A percentile compares a stretch with the other conserved stretches of the same genome.
phyloP scores from a whole-genome alignment of 2,329 filamentous ascomycete species.

The Botrytis deweyae region DNA sequence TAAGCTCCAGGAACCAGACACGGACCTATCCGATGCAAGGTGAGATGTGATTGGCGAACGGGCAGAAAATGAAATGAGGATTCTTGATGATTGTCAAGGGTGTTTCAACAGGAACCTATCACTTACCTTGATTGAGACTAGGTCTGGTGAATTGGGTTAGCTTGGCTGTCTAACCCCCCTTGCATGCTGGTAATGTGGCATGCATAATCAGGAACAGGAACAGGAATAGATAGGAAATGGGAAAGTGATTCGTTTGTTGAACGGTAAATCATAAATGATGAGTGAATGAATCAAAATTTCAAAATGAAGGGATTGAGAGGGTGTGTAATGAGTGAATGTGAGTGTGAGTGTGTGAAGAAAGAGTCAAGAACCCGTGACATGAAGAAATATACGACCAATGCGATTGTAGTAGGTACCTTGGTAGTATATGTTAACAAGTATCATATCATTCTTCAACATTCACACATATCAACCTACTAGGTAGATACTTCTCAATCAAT shows the following conservation, averaged over 20 bases:
- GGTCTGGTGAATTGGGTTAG: neutral
- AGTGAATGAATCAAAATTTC: neutral
- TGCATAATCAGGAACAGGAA: neutral
- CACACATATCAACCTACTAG: too few relatives aligned
- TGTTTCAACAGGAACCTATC: neutral
- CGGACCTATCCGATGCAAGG: neutral
- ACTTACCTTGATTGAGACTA: neutral
- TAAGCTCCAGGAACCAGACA: conserved; percentile 1
- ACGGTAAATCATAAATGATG: neutral
- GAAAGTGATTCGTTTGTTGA: neutral
- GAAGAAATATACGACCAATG: too few relatives aligned
- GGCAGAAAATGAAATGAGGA: neutral
- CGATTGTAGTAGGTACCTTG: too few relatives aligned
- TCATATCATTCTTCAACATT: too few relatives aligned
- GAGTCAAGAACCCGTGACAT: neutral
- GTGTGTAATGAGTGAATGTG: neutral
- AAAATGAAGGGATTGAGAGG: neutral
- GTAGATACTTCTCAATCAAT: too few relatives aligned
- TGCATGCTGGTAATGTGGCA: neutral
- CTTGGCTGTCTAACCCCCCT: neutral
- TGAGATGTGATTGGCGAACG: neutral
- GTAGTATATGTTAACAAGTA: too few relatives aligned
- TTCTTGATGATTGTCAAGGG: neutral
- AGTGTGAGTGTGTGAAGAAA: neutral
- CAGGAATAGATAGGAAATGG: neutral